Evolutionary conservation across 768 basidiomycete genomes (phyloP), one percentile per base, ranked within the genome.

Genomic region (Dictyophora rubrovolvata): DNA sequence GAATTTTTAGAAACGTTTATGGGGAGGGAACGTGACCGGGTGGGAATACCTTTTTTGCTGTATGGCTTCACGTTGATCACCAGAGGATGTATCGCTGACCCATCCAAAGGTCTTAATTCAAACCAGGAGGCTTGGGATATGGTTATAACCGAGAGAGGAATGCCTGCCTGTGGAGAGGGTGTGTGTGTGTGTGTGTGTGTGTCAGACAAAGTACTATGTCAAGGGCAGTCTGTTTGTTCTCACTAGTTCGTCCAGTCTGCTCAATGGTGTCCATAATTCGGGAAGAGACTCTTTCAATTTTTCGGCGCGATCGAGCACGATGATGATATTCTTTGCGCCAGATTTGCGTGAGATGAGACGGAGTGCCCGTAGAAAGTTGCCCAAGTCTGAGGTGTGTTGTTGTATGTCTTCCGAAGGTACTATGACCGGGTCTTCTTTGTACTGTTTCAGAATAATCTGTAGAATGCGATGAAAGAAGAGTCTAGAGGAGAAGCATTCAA

Each of bases 61-160:
- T 75, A 74, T 4, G 79, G 73, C 0, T 74, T 69, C 0, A 87
- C 70, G 59, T 84, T 79, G 20, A 90, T 66, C 64, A 79, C 81
- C 64, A 82, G 88, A 0, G 89, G 89, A 64, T 89, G 86, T 0
- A 83, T 81, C 2, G 87, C 78, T 5, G 85, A 83, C 8, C 86
- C 87, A 0, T 85, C 68, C 0, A 82, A 69, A 1, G 87, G 87
- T n/a, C 80, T 78, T 52, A 89, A 77, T 60, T 87, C 81, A 55
- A 84, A 80, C 89, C 89, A 91, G 14, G 76, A 75, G 9, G 79
- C 75, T 54, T 79, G 76, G 1, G 87, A 89, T 17, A 87, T 65
- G 53, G 89, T 77, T 5, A 90, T 71, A 0, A 83, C 79, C 1
- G 77, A 78, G 33, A 89, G 63, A 28, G 83, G 79, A 9, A 85